These are phyloP conservation scores for Dictyostelium brefeldianum DNA, from an alignment of 78 protist genomes.

Conservation along the genomic window DNA sequence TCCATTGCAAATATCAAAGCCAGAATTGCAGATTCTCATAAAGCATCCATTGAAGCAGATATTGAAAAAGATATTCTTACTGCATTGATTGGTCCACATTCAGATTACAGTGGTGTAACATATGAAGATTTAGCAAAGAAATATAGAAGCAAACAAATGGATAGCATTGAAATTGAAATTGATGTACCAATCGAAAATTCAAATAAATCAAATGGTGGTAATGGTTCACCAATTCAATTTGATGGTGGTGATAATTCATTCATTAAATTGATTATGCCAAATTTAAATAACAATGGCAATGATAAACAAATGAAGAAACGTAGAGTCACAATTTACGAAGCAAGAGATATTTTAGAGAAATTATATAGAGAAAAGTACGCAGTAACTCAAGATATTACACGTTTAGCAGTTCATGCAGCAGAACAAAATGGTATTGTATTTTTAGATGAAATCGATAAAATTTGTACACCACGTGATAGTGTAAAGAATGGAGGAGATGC, in stretches of 20 bases:
- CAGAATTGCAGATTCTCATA: conserved; percentile 36
- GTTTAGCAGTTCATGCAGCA: conserved; percentile 87
- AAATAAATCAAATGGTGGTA: not conserved
- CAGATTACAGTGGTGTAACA: not conserved
- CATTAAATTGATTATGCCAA: not conserved
- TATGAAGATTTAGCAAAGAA: conserved; percentile 30
- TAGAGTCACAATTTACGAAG: conserved; percentile 31
- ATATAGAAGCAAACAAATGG: conserved; percentile 41
- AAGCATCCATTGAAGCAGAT: conserved; percentile 49
- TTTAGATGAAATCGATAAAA: conserved; percentile 97
- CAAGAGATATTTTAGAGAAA: conserved; percentile 44
- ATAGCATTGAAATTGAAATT: conserved; percentile 48
- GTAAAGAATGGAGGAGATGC: conserved; percentile 80
- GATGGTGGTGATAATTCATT: not conserved
- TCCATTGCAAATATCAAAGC: conserved; percentile 59
- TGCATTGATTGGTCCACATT: conserved; percentile 36
- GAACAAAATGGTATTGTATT: conserved; percentile 97
- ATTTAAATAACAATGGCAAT: not conserved
- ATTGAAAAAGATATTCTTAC: conserved; percentile 72
- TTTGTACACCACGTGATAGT: conserved; percentile 56
- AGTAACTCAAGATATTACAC: conserved; percentile 75
- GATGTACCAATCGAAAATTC: conserved; percentile 15
- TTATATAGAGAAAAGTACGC: conserved; percentile 30
- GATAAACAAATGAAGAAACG: not conserved
- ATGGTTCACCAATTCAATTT: not conserved